Base-by-base conservation (phyloP, 2,329 filamentous ascomycete species). In the Pestalotiopsis sp. region DNA sequence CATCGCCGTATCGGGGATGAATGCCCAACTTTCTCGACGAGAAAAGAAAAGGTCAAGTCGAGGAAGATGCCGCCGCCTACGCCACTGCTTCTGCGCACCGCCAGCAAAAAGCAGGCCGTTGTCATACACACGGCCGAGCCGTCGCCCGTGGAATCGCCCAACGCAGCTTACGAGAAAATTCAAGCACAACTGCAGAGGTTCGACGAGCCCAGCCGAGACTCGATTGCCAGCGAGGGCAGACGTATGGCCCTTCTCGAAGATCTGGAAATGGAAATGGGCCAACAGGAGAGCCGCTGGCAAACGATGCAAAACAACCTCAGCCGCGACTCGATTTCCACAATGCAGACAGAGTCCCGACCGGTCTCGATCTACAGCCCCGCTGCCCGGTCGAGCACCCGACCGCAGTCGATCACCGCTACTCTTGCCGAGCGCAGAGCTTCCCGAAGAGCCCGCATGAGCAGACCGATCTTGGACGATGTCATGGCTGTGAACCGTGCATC, bases 261-360 rank as follows among this genome's bases (percentile, higher is more conserved):
- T 69, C 79, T 92, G 1, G 90, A 92, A 74, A 81, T 80, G 70
- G 90, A 92, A 76, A 88, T 91, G 84, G 87, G 85, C 0, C 77
- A 83, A 71, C 86, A 91, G 74, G 87, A 90, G 74, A 83, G 82
- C 67, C 84, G 86, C 71, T 91, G 89, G 90, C 84, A 86, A 68
- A 80, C 84, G 64, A 84, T 91, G 79, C 87, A 88, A 68, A 79
- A 84, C 31, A 83, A 85, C 49, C 75, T 90, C 56, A 79, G 81
- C 66, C 83, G 84, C 68, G 83, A 86, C 72, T 89, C 87, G 5
- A 74, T 85, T 56, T 87, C 84, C 1, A 86, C 83, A 7, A 74
- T 85, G 62, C 76, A 76, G 65, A 82, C 81, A 1, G 75, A 78
- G 58, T 83, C 82, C 7, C 79, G 77, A 4, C 77, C 76, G 6